A percentile compares a stretch with the other conserved stretches of the same genome.
These are phyloP conservation scores for Lophiostoma macrostomum DNA, from an alignment of 495 filamentous ascomycete genomes.

Conservation along the genomic window DNA sequence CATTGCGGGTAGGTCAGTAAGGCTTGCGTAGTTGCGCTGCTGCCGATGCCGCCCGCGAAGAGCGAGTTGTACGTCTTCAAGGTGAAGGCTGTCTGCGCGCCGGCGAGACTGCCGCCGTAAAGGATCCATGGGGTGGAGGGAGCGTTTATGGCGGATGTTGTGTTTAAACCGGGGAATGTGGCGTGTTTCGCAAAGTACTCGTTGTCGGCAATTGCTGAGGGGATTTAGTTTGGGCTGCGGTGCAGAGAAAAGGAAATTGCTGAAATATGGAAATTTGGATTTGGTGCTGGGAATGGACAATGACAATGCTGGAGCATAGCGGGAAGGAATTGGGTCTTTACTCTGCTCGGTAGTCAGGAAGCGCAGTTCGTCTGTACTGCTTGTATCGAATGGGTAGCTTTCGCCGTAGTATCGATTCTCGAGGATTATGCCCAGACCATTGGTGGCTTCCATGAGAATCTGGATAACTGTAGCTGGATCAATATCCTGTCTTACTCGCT, in stretches of 20 bases:
- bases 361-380: constrained; percentile 56
- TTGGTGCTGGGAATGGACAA: too few species aligned
- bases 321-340: background rate
- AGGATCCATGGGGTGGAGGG: constrained; percentile 59
- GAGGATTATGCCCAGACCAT: constrained; percentile 68
- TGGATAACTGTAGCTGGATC: constrained; percentile 43
- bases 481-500: background rate
- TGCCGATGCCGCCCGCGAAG: constrained; percentile 66
- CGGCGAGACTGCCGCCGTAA: constrained; percentile 72
- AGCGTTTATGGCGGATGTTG: constrained; percentile 56
- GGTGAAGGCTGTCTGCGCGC: constrained; percentile 66
- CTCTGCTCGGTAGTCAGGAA: constrained; percentile 71
- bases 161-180: constrained; percentile 58
- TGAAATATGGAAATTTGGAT: too few species aligned
- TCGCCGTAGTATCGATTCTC: constrained; percentile 47
- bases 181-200: constrained; percentile 68
- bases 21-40: constrained; percentile 65
- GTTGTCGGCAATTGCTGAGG: constrained; percentile 59
- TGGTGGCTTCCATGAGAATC: constrained; percentile 55
- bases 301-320: too few species aligned
- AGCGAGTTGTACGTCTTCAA: constrained; percentile 64
- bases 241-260: too few species aligned
- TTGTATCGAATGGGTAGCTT: constrained; percentile 23
- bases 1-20: constrained; percentile 71
- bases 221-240: background rate